Percentiles rank a stretch among this genome's conserved stretches.
Evolutionary conservation across 148 eudicot species (phyloP).

Genomic region (Cornus controversa): DNA sequence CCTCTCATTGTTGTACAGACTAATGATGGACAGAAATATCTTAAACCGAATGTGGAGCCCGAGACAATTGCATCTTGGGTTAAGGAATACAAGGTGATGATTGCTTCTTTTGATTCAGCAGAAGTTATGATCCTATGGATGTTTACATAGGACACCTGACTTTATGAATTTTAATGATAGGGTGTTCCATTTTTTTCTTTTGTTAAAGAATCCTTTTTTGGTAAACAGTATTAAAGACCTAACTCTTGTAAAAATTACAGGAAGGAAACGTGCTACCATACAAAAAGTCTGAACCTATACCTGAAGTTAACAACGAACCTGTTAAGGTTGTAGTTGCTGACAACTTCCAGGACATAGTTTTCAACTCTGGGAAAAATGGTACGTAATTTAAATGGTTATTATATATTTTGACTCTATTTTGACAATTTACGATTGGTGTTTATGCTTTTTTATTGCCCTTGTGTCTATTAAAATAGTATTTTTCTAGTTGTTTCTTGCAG

Average conservation of each 20-base stretch:
- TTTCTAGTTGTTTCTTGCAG: too few relatives aligned
- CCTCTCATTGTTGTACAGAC: slow-evolving; percentile 80
- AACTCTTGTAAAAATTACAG: slow-evolving; percentile 27
- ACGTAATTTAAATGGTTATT: background rate
- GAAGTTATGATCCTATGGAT: background rate
- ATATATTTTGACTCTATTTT: background rate
- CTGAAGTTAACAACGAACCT: slow-evolving; percentile 57
- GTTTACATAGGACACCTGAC: background rate
- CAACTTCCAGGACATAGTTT: slow-evolving; percentile 49
- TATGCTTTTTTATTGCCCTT: background rate
- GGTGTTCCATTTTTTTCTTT: background rate
- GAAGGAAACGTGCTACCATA: slow-evolving; percentile 54
- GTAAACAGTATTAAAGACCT: background rate
- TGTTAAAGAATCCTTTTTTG: background rate
- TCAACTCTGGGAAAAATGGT: slow-evolving; percentile 66
- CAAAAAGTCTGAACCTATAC: slow-evolving; percentile 60
- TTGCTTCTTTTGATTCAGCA: slow-evolving; percentile 8
- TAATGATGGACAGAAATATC: slow-evolving; percentile 75
- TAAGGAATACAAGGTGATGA: slow-evolving; percentile 71
- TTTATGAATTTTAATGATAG: background rate
- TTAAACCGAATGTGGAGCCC: slow-evolving; percentile 69
- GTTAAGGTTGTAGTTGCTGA: slow-evolving; percentile 74
- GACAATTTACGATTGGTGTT: background rate
- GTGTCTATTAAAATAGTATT: background rate
- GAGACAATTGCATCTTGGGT: slow-evolving; percentile 76